Conservation (phyloP, 2,329 filamentous ascomycete genomes). For the Colletotrichum higginsianum region DNA sequence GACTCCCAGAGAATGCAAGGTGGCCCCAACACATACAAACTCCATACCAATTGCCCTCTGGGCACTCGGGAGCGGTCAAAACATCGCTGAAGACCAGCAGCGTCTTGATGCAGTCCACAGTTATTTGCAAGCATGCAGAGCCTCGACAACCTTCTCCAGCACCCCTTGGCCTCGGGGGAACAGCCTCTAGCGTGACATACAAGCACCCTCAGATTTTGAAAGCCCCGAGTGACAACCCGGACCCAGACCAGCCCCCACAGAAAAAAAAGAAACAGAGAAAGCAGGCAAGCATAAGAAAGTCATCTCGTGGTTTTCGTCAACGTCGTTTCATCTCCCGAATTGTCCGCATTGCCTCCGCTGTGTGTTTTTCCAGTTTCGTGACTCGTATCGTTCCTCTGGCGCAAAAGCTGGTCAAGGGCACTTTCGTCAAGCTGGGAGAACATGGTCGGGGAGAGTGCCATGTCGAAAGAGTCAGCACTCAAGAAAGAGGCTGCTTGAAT, state of each 20-base stretch:
- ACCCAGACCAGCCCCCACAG: not conserved
- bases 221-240: not conserved
- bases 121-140: not conserved
- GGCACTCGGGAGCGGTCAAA: not conserved
- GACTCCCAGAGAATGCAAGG: not conserved
- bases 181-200: not conserved
- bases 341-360: not conserved
- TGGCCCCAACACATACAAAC: not conserved
- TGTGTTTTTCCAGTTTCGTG: not conserved
- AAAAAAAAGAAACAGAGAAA: not conserved
- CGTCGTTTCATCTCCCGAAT: not conserved
- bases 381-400: constrained; percentile 4
- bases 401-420: constrained; percentile 22
- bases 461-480: constrained; percentile 13
- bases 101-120: not conserved
- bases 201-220: not conserved
- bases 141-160: not conserved
- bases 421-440: constrained; percentile 20
- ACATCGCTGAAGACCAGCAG: constrained; percentile 23
- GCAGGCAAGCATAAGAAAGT: not conserved
- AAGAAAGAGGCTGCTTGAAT: not conserved
- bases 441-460: constrained; percentile 12
- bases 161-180: not conserved
- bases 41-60: too few species aligned
- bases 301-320: not conserved